phyloP scores from a whole-genome alignment of 176 grass and related monocot genomes.

The Phoenix dactylifera region DNA sequence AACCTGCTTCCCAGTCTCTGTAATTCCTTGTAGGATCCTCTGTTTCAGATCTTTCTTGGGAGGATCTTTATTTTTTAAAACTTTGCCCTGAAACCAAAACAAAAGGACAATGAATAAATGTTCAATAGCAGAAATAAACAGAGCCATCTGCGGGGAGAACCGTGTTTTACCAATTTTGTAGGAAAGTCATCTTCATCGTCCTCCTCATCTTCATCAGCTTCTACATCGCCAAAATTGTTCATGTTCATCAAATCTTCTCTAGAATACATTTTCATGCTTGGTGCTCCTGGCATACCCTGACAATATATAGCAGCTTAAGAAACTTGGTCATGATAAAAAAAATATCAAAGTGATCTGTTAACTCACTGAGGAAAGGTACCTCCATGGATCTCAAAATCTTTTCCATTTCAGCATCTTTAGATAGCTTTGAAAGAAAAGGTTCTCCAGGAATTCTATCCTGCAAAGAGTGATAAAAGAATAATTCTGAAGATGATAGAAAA shows the following conservation, averaged over 20 bases:
- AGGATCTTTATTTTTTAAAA: slow-evolving; percentile 51
- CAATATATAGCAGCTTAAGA: slow-evolving; percentile 9
- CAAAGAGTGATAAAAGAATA: slow-evolving; percentile 3
- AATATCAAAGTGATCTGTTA: no score
- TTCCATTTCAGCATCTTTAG: slow-evolving; percentile 90
- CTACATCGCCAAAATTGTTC: slow-evolving; percentile 65
- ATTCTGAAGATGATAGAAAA: no score
- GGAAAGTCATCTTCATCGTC: slow-evolving; percentile 46
- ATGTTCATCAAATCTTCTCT: slow-evolving; percentile 75
- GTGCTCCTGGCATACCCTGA: slow-evolving; percentile 77
- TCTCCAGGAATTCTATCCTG: slow-evolving; percentile 79
- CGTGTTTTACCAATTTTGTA: slow-evolving; percentile 54
- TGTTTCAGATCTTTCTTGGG: slow-evolving; percentile 71
- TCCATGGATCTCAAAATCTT: slow-evolving; percentile 84
- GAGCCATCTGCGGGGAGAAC: not conserved
- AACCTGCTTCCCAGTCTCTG: slow-evolving; percentile 50
- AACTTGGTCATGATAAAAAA: not conserved
- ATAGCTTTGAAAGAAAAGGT: slow-evolving; percentile 70
- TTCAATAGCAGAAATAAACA: no score
- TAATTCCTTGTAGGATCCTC: slow-evolving; percentile 40
- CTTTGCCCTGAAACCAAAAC: slow-evolving; percentile 42
- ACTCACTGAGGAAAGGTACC: slow-evolving; percentile 22
- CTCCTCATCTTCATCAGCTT: slow-evolving; percentile 51
- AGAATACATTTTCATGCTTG: slow-evolving; percentile 97
- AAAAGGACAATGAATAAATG: not conserved